Evolutionary conservation across 805 yeast genomes (phyloP).

Genomic region (Brettanomyces nanus): DNA sequence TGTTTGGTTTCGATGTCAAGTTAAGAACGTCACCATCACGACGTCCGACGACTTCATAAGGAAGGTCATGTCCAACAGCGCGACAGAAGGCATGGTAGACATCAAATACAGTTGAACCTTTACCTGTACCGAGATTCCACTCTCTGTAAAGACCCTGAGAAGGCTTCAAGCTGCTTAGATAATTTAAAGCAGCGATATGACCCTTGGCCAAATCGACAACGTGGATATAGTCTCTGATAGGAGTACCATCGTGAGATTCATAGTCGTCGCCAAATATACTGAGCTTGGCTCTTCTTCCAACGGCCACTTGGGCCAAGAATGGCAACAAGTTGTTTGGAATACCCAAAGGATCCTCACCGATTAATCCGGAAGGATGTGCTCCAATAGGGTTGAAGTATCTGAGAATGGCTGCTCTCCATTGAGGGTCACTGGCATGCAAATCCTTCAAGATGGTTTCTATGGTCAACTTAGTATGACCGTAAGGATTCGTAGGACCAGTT

Average conservation of each 20-base stretch:
- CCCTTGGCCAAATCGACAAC: conserved; percentile 4
- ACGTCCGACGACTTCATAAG: conserved; percentile 2
- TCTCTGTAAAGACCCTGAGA: neutral
- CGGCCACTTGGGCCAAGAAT: conserved; percentile 2
- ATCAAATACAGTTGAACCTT: conserved; percentile 2
- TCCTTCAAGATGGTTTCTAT: neutral
- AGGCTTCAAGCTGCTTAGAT: neutral
- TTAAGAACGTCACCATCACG: conserved; percentile 2
- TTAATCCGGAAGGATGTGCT: conserved; percentile 2
- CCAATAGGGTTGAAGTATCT: conserved; percentile 3
- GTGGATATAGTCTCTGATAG: conserved; percentile 3
- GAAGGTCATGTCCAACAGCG: conserved; percentile 2
- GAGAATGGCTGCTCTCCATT: conserved; percentile 1
- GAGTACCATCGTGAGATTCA: conserved; percentile 3
- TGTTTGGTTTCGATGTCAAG: neutral
- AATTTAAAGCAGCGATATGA: neutral
- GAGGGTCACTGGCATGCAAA: neutral
- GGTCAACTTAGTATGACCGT: conserved; percentile 1
- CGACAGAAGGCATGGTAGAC: conserved; percentile 1
- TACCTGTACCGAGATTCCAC: conserved; percentile 3
- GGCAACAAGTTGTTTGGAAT: conserved; percentile 2
- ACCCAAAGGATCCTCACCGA: conserved; percentile 2
- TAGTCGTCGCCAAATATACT: conserved; percentile 1
- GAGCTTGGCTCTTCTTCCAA: conserved; percentile 1
- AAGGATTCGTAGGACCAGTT: conserved; percentile 3